Evolutionary conservation across 805 yeast species (phyloP).

Genomic region (Wickerhamiella spandovensis): DNA sequence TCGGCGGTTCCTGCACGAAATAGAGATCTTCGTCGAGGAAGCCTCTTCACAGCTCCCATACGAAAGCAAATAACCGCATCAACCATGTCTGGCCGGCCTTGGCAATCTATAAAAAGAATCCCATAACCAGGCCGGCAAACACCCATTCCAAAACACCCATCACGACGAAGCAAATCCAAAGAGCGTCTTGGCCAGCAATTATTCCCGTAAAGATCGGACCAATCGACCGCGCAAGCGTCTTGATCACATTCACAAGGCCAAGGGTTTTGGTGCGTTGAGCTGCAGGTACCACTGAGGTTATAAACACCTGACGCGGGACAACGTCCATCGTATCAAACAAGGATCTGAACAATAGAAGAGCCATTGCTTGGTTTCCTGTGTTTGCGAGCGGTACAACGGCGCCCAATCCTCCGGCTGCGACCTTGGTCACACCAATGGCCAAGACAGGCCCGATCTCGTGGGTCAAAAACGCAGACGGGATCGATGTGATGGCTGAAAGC

Average conservation of each 20-base stretch:
- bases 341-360: constrained; percentile 40
- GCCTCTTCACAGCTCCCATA: no score
- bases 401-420: constrained; percentile 62
- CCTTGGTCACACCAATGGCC: constrained; percentile 60
- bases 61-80: no score
- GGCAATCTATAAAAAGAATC: neutral
- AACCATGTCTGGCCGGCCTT: no score
- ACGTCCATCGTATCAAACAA: constrained; percentile 75
- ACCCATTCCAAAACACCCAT: constrained; percentile 25
- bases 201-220: constrained; percentile 75
- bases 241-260: constrained; percentile 78
- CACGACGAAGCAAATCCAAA: constrained; percentile 23
- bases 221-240: constrained; percentile 69
- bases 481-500: constrained; percentile 39
- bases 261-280: constrained; percentile 59
- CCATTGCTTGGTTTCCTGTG: constrained; percentile 32
- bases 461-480: constrained; percentile 60
- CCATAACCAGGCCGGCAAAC: constrained; percentile 11
- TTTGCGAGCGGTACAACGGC: constrained; percentile 38
- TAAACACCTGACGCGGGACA: constrained; percentile 73
- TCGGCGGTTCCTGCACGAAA: no score
- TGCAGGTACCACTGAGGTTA: constrained; percentile 52
- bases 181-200: constrained; percentile 35
- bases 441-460: constrained; percentile 61
- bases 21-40: no score